Evolutionary conservation across 768 basidiomycete genomes (phyloP).

Genomic region (Tephrocybe rancida): DNA sequence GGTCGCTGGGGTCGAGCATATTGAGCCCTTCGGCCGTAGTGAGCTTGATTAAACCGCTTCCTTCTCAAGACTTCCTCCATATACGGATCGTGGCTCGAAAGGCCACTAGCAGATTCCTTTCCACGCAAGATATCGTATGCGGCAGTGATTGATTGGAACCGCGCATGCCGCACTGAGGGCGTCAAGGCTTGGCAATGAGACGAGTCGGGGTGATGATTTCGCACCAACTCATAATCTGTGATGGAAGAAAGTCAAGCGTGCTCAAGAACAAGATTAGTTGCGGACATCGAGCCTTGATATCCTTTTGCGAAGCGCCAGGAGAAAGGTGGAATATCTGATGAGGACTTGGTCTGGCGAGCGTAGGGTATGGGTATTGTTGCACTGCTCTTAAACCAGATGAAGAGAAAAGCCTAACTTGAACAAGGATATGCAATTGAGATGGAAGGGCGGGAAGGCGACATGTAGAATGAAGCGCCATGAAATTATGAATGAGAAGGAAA

Average conservation of each 20-base stretch:
- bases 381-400: slow-evolving; percentile 1
- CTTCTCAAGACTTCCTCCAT: slow-evolving; percentile 54
- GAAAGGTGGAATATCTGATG: slow-evolving; percentile 76
- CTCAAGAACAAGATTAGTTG: slow-evolving; percentile 8
- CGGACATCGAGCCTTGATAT: slow-evolving; percentile 73
- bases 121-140: slow-evolving; percentile 65
- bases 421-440: slow-evolving; percentile 4
- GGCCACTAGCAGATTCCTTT: slow-evolving; percentile 21
- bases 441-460: slow-evolving; percentile 14
- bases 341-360: slow-evolving; percentile 55
- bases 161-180: slow-evolving; percentile 49
- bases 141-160: slow-evolving; percentile 64
- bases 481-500: background rate
- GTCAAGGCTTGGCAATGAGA: slow-evolving; percentile 41
- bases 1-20: slow-evolving; percentile 16
- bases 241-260: slow-evolving; percentile 1
- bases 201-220: slow-evolving; percentile 73
- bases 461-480: slow-evolving; percentile 2
- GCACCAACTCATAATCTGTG: slow-evolving; percentile 75
- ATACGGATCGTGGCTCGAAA: slow-evolving; percentile 40
- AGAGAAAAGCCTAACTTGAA: slow-evolving; percentile 13
- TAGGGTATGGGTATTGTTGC: slow-evolving; percentile 51
- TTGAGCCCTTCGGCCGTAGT: slow-evolving; percentile 24
- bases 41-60: slow-evolving; percentile 41
- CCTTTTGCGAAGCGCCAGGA: slow-evolving; percentile 50